Conservation (phyloP, 345 rosid genomes). For the Salix purpurea region DNA sequence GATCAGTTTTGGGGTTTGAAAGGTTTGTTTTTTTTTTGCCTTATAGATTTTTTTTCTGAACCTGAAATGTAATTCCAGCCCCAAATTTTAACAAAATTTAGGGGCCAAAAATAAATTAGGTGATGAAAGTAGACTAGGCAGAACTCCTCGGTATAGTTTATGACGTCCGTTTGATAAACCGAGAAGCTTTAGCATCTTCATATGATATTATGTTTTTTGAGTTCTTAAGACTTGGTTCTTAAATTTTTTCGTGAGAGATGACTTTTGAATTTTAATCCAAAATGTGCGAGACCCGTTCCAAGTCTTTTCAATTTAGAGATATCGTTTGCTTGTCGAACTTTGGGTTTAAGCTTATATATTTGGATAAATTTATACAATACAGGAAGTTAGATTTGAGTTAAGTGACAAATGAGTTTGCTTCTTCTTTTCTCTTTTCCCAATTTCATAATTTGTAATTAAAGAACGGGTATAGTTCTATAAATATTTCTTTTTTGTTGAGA, state of each 20-base stretch:
- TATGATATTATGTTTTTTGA: neutral
- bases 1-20: neutral
- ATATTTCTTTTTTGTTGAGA: neutral
- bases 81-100: neutral
- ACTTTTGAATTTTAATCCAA: neutral
- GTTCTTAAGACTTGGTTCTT: neutral
- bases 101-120: neutral
- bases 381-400: neutral
- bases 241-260: no score
- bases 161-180: neutral
- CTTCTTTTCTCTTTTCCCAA: no score
- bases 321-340: slow-evolving; percentile 8
- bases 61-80: neutral
- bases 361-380: slow-evolving; percentile 6
- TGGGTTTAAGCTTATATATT: slow-evolving; percentile 19
- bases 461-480: no score
- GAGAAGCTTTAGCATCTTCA: neutral
- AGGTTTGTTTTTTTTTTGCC: neutral
- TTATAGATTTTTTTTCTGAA: neutral
- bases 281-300: neutral
- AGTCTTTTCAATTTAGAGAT: neutral
- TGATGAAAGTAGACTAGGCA: neutral
- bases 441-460: no score
- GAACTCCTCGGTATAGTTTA: neutral
- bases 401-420: neutral